Evolutionary conservation across 1,139 yeast genomes (phyloP).

Genomic region (Diutina pseudorugosa): DNA sequence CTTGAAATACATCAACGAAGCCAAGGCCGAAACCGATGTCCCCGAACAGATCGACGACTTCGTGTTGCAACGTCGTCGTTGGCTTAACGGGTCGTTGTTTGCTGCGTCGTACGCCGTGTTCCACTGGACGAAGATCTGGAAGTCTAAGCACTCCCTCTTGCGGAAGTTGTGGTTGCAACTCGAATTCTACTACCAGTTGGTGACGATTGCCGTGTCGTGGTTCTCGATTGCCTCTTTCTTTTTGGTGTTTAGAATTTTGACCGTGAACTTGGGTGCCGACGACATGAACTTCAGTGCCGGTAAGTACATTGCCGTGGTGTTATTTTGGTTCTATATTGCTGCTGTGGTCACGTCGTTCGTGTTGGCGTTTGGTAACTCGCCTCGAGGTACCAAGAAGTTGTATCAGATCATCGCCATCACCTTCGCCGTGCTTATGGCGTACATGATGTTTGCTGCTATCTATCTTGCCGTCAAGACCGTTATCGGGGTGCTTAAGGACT

Average conservation of each 20-base stretch:
- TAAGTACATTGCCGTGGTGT: slow-evolving; percentile 14
- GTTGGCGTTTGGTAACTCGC: slow-evolving; percentile 18
- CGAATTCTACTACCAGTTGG: slow-evolving; percentile 58
- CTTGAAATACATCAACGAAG: slow-evolving; percentile 60
- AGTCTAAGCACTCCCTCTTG: slow-evolving; percentile 48
- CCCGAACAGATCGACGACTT: slow-evolving; percentile 65
- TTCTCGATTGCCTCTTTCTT: slow-evolving; percentile 11
- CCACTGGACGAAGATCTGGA: slow-evolving; percentile 64
- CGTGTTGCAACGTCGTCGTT: slow-evolving; percentile 67
- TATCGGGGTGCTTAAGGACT: slow-evolving; percentile 19
- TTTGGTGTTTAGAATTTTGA: slow-evolving; percentile 30
- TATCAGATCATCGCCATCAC: slow-evolving; percentile 13
- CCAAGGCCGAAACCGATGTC: slow-evolving; percentile 76
- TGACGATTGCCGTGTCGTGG: slow-evolving; percentile 64
- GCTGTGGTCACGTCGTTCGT: slow-evolving; percentile 16
- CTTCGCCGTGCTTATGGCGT: slow-evolving; percentile 17
- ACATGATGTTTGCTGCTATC: slow-evolving; percentile 52
- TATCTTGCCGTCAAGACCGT: slow-evolving; percentile 72
- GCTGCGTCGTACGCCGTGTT: slow-evolving; percentile 69
- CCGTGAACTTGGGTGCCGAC: slow-evolving; percentile 39
- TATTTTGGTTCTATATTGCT: slow-evolving; percentile 16
- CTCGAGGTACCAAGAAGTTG: slow-evolving; percentile 15
- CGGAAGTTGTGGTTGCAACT: slow-evolving; percentile 54
- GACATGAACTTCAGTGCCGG: slow-evolving; percentile 24
- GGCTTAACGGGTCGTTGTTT: slow-evolving; percentile 79